A percentile compares a stretch with the other conserved stretches of the same genome.
Evolutionary conservation across 225 moss, liverwort and hornwort genomes (phyloP).

Genomic region (Climacium dendroides): DNA sequence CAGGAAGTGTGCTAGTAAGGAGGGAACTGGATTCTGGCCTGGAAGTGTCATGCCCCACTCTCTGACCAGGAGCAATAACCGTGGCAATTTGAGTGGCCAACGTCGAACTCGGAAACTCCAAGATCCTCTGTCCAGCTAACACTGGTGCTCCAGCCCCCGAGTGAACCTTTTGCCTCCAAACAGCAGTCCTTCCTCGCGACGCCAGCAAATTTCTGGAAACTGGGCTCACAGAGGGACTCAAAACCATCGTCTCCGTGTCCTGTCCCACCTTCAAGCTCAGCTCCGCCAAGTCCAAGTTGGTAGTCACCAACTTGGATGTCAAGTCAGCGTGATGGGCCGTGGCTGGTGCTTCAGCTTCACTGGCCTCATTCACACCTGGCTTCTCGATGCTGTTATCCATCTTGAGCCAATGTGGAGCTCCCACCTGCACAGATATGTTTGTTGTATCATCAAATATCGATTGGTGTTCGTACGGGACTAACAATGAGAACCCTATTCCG

Average conservation of each 20-base stretch:
- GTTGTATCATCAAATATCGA: neutral
- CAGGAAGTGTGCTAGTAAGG: constrained; percentile 7
- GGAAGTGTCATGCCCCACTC: constrained; percentile 17
- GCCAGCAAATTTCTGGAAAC: neutral
- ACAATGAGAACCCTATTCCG: neutral
- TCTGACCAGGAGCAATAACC: constrained; percentile 11
- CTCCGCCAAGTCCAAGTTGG: constrained; percentile 5
- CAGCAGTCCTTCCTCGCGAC: constrained; percentile 32
- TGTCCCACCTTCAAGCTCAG: neutral
- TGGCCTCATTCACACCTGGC: neutral
- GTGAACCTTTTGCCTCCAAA: constrained; percentile 44
- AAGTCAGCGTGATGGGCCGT: neutral
- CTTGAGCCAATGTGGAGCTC: constrained; percentile 1
- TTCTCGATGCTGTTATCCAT: constrained; percentile 16
- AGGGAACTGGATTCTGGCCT: constrained; percentile 24
- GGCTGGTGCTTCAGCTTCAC: neutral
- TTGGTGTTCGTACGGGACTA: neutral
- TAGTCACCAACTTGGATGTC: neutral
- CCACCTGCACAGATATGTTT: constrained; percentile 7
- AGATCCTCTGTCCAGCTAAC: constrained; percentile 24
- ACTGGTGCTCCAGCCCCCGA: constrained; percentile 26
- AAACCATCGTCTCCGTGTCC: neutral
- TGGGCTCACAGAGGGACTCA: constrained; percentile 5
- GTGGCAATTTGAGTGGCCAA: constrained; percentile 9
- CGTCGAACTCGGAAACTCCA: constrained; percentile 25